Percentiles rank a stretch among this genome's conserved stretches.
phyloP scores from a whole-genome alignment of 345 rosid species.

The Kandelia obovata region DNA sequence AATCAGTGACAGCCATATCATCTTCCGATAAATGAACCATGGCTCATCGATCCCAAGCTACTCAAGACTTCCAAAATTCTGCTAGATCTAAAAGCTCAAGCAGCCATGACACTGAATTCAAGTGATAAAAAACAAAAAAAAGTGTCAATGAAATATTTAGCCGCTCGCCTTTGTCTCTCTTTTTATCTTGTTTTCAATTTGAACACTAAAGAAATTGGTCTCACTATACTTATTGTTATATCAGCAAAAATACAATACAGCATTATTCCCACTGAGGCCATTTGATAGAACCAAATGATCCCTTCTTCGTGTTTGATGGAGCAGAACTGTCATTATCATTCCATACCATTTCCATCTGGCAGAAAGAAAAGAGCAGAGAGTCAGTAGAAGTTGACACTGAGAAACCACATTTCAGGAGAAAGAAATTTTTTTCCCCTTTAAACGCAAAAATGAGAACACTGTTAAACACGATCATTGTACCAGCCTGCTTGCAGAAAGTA shows the following conservation, averaged over 20 bases:
- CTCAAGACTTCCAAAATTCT: background rate
- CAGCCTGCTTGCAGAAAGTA: background rate
- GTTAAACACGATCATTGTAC: background rate
- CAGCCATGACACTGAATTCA: background rate
- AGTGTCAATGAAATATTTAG: background rate
- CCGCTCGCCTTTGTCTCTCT: background rate
- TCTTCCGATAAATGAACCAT: background rate
- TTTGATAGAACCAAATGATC: constrained; percentile 50
- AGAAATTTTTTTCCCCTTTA: background rate
- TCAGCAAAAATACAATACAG: background rate
- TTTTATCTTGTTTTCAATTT: too few relatives aligned
- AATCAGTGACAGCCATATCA: background rate
- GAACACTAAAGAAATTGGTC: too few relatives aligned
- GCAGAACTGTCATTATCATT: constrained; percentile 52
- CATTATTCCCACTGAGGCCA: constrained; percentile 70
- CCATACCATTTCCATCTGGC: constrained; percentile 90
- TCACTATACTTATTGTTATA: background rate
- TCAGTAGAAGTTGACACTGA: background rate
- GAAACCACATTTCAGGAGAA: background rate
- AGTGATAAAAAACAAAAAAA: background rate
- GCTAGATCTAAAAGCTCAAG: background rate
- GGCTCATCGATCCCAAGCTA: background rate
- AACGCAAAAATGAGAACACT: background rate
- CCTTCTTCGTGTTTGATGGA: constrained; percentile 50
- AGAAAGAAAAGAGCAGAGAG: constrained; percentile 9